Conservation (phyloP, 352 stramenopile species). For the Albugo laibachii region DNA sequence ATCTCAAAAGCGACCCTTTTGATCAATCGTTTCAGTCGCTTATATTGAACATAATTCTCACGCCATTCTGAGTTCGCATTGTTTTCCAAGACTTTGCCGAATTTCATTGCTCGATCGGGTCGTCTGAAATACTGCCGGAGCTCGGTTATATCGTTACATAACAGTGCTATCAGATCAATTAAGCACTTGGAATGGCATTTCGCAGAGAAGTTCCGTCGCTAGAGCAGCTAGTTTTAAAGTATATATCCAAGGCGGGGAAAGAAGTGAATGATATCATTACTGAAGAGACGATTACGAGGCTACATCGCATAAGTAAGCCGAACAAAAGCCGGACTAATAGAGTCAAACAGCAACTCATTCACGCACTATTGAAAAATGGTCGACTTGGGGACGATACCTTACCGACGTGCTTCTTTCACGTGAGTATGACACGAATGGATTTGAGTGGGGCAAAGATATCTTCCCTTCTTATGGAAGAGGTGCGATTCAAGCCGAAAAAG, state of each 20-base stretch:
- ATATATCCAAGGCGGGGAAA: slow-evolving; percentile 64
- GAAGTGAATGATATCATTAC: slow-evolving; percentile 45
- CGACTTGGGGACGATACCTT: slow-evolving; percentile 68
- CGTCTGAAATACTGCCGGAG: too few relatives aligned
- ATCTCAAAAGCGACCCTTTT: slow-evolving; percentile 80
- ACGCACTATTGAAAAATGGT: slow-evolving; percentile 44
- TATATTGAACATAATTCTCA: slow-evolving; percentile 83
- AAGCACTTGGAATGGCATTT: slow-evolving; percentile 71
- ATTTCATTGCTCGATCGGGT: slow-evolving; percentile 57
- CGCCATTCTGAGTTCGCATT: slow-evolving; percentile 76
- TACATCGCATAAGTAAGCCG: slow-evolving; percentile 53
- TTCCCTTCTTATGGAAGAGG: slow-evolving; percentile 45
- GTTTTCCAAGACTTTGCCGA: slow-evolving; percentile 84
- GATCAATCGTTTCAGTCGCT: slow-evolving; percentile 80
- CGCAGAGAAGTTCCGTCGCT: slow-evolving; percentile 57
- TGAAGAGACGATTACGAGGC: slow-evolving; percentile 33
- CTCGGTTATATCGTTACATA: background rate
- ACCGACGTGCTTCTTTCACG: slow-evolving; percentile 64
- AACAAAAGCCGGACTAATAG: slow-evolving; percentile 63
- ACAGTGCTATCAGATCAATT: background rate
- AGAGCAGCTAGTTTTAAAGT: slow-evolving; percentile 79
- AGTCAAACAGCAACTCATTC: slow-evolving; percentile 74
- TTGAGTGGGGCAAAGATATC: slow-evolving; percentile 74
- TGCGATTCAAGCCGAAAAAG: slow-evolving; percentile 11
- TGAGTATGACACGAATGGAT: slow-evolving; percentile 70